Evolutionary conservation across 768 basidiomycete species (phyloP).

Genomic region (Goffeauzyma gilvescens): DNA sequence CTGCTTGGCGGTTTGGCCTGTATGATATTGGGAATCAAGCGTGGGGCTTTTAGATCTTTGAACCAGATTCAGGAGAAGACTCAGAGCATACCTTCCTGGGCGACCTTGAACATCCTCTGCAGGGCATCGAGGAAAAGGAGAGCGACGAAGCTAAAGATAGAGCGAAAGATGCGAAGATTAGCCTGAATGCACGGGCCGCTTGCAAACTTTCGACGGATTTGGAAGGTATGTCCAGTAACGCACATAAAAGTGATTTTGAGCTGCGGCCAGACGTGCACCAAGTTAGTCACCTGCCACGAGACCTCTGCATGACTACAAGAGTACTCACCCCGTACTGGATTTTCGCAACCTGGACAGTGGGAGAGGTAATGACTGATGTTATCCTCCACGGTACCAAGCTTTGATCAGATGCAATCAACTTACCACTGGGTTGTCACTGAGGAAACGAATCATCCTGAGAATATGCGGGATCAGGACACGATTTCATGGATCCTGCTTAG

Average conservation of each 20-base stretch:
- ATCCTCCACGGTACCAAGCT: too few species aligned
- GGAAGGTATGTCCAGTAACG: slow-evolving; percentile 16
- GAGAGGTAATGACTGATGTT: slow-evolving; percentile 1
- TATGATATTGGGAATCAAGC: slow-evolving; percentile 46
- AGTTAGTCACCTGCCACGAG: neutral
- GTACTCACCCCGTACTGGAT: slow-evolving; percentile 51
- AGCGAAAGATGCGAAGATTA: too few species aligned
- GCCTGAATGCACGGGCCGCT: neutral
- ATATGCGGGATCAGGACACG: too few species aligned
- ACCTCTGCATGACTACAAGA: neutral
- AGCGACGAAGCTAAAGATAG: slow-evolving; percentile 45
- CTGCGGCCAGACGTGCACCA: slow-evolving; percentile 1
- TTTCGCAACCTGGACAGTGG: slow-evolving; percentile 45
- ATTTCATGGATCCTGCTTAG: too few species aligned
- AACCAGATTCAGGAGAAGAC: slow-evolving; percentile 1
- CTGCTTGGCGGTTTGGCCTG: slow-evolving; percentile 40
- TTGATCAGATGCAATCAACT: slow-evolving; percentile 52
- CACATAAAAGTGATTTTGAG: slow-evolving; percentile 90
- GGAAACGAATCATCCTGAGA: slow-evolving; percentile 32
- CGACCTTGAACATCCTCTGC: slow-evolving; percentile 62
- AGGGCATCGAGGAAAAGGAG: slow-evolving; percentile 79
- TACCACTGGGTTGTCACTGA: slow-evolving; percentile 46
- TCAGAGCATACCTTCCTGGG: slow-evolving; percentile 31
- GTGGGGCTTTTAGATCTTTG: slow-evolving; percentile 10
- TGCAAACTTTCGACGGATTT: slow-evolving; percentile 27